These are phyloP conservation scores for Pseudocercospora vitis DNA, from an alignment of 2,329 filamentous ascomycete genomes.

Conservation along the genomic window DNA sequence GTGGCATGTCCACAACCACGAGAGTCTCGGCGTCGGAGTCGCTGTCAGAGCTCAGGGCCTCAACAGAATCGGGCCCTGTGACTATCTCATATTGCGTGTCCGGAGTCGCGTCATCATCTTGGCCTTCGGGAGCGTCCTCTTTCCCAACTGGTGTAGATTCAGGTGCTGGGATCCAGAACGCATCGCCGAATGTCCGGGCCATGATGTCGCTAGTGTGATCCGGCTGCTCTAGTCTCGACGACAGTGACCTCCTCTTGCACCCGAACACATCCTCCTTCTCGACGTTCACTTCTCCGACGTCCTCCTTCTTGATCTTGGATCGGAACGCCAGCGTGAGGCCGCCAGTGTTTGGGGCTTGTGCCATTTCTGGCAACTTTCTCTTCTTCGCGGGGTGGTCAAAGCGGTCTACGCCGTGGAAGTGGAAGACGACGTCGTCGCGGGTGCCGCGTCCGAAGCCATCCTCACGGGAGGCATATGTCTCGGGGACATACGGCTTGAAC, in stretches of 20 bases:
- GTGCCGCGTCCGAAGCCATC: constrained; percentile 11
- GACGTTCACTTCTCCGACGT: no score
- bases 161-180: background rate
- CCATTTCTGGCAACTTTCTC: background rate
- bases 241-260: background rate
- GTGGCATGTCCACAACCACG: constrained; percentile 13
- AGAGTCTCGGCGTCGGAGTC: constrained; percentile 19
- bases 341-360: background rate
- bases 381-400: background rate
- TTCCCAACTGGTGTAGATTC: background rate
- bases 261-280: background rate
- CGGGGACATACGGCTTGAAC: constrained; percentile 28
- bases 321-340: background rate
- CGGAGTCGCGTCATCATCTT: background rate
- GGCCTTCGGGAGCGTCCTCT: background rate
- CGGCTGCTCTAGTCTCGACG: background rate
- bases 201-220: background rate
- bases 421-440: constrained; percentile 18
- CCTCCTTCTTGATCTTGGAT: background rate
- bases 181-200: background rate
- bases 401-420: constrained; percentile 21
- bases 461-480: constrained; percentile 30
- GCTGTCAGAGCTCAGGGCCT: constrained; percentile 19
- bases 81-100: constrained; percentile 20
- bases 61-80: constrained; percentile 6